Evolutionary conservation across 2,329 filamentous ascomycete genomes (phyloP).

Genomic region (Fusarium abutilonis): DNA sequence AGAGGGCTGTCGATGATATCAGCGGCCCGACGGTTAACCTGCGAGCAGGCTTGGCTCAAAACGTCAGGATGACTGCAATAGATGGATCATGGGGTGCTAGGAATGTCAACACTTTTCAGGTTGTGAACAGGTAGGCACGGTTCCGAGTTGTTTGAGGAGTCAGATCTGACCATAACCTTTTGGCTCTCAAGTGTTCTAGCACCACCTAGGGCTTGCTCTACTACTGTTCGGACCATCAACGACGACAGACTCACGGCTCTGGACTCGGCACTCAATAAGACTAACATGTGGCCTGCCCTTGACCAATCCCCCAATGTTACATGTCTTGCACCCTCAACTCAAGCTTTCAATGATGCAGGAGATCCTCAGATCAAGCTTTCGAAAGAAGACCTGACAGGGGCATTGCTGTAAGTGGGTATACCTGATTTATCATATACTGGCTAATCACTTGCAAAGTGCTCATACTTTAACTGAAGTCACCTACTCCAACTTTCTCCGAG

Average conservation of each 20-base stretch:
- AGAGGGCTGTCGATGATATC: constrained; percentile 6
- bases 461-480: constrained; percentile 37
- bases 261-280: constrained; percentile 26
- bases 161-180: background rate
- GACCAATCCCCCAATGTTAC: constrained; percentile 34
- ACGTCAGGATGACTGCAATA: constrained; percentile 35
- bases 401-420: constrained; percentile 22
- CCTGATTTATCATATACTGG: fast-evolving
- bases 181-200: constrained; percentile 21
- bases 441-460: constrained; percentile 7
- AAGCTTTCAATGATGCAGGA: constrained; percentile 33
- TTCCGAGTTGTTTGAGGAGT: too few species aligned
- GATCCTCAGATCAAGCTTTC: constrained; percentile 17
- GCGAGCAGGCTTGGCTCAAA: constrained; percentile 30
- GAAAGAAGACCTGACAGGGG: constrained; percentile 13
- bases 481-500: constrained; percentile 28
- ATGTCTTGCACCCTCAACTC: constrained; percentile 35
- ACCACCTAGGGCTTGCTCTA: constrained; percentile 29
- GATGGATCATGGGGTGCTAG: constrained; percentile 37
- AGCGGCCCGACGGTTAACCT: constrained; percentile 16
- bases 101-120: constrained; percentile 30
- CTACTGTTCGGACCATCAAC: constrained; percentile 14
- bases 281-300: constrained; percentile 26
- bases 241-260: constrained; percentile 23
- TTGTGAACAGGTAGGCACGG: constrained; percentile 27